Evolutionary conservation across 805 yeast species (phyloP), one percentile per base, ranked within the genome.

Genomic region (Wickerhamiella brachini): DNA sequence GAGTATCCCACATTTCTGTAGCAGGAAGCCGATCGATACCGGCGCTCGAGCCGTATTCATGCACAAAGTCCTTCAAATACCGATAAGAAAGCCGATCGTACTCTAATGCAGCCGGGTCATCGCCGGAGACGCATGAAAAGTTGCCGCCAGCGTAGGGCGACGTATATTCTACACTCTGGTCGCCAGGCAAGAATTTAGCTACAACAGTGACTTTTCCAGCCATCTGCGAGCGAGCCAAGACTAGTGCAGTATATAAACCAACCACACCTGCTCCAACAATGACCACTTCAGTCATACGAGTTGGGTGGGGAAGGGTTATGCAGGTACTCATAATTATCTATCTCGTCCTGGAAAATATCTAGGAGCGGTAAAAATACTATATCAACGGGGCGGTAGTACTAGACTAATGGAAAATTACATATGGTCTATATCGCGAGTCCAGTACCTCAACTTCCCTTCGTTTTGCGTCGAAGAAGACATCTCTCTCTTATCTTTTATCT

Each of bases 121-220:
- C 71, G 1, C 80, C 83, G 0, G 85, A 74, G 46, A 82, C 80
- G 54, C 76, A 70, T 2, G 79, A 73, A 59, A 77, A 78, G 61
- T 78, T 78, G 7, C 79, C 82, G 22, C 83, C 83, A 0, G 95
- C 95, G 76, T 83, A 82, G 0, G 95, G 95, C 0, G 89, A 82
- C 1, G 95, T 80, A 64, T 81, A 85, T 48, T 76, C 71, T 52
- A 77, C 76, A 3, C 87, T 79, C 56, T 78, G 82, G 59, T 85
- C 95, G 3, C 94, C 95, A 2, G 95, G 94, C 38, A 81, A 64
- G 57, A 73, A 76, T 59, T 82, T 77, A 7, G 85, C 90, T 17
- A 81, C 57, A 1, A 85, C 73, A 3, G 77, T 71, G 54, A 85
- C 74, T 6, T 74, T 65, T 1, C 61, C 51, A 26, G 57, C 60